Evolutionary conservation across 225 moss, liverwort and hornwort species (phyloP), one percentile per base, ranked within the genome.

Genomic region (Pseudisothecium myosuroides): DNA sequence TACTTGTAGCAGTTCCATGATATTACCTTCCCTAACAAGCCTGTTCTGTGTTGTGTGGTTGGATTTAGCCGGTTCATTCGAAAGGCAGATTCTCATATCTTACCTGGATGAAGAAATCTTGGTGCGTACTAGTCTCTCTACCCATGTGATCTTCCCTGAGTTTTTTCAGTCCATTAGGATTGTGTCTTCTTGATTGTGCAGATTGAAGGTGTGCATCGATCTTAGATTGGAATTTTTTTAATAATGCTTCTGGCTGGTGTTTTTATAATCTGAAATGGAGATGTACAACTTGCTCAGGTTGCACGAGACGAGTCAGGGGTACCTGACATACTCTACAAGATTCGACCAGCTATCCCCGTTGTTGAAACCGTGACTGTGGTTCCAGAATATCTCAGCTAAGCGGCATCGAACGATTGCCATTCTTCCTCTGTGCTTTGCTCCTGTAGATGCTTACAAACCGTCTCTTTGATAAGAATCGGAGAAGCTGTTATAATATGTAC

Each of bases 61-160:
- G 88, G 86, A 83, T 86, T 79, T 87, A 98, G 96, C 88, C 59
- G 97, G 97, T 54, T 86, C 93, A 17, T 97, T 87, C 79, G 91
- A 94, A 88, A 93, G 97, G 80, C 95, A 95, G 91, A 93, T 98
- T 58, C 91, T 98, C 56, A 95, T 98, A 76, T 98, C 98, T 58
- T 98, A 94, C 92, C 90, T 97, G 93, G 97, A 97, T 41, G 98
- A 96, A 56, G 98, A 98, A 87, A 88, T 97, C 41, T 36, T 98
- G 96, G 95, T 98, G 88, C 58, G 92, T 92, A 10, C 37, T 49
- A 17, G 43, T 80, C 64, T 72, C 87, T 82, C 77, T 77, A 28
- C 63, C 43, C 80, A 54, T 82, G 12, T 39, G 39, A 14, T 87
- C 20, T n/a, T 28, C 50, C 52, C 10, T 39, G 16, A 37, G 43